Evolutionary conservation across 768 basidiomycete species (phyloP), one percentile per base, ranked within the genome.

Genomic region (Tricholomella constricta): DNA sequence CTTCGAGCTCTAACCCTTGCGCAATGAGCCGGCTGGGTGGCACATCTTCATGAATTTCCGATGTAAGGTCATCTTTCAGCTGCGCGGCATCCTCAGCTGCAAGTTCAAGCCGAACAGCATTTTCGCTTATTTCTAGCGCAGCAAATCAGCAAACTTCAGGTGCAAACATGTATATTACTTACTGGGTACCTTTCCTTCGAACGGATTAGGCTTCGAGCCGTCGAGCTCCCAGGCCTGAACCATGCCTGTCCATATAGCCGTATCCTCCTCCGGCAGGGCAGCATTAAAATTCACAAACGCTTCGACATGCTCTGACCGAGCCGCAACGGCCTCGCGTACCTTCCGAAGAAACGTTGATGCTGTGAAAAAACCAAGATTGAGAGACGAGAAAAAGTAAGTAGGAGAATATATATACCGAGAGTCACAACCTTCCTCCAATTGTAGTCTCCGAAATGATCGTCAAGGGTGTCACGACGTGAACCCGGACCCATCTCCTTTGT

Each of bases 401-500:
- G 11, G 19, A 23, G 7, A 10, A 27, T 8, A n/a, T n/a, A 55
- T 58, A 51, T 36, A 68, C 65, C 55, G 29, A 69, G 19, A 4
- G 15, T 41, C 4, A 52, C 37, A 17, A 60, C 45, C 36, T 68
- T 70, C 36, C 52, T 19, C 66, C 67, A 70, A 51, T n/a, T n/a
- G n/a, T n/a, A n/a, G n/a, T n/a, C n/a, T n/a, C n/a, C n/a, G n/a
- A n/a, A n/a, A n/a, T n/a, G 59, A 37, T 67, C 59, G 32, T 70
- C 59, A 3, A 70, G 48, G 1, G 64, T 62, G 38, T 70, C 64
- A 1, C 48, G 52, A 3, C 55, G 50, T 9, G 59, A 57, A 14
- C 66, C 68, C 2, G 59, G 62, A 2, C 65, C 64, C 64, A 68
- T 68, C 40, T 66, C 67, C 31, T 58, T 58, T 0, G 57, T 65